Conservation (phyloP, 352 stramenopile genomes). For the Lagenidium sp. region DNA sequence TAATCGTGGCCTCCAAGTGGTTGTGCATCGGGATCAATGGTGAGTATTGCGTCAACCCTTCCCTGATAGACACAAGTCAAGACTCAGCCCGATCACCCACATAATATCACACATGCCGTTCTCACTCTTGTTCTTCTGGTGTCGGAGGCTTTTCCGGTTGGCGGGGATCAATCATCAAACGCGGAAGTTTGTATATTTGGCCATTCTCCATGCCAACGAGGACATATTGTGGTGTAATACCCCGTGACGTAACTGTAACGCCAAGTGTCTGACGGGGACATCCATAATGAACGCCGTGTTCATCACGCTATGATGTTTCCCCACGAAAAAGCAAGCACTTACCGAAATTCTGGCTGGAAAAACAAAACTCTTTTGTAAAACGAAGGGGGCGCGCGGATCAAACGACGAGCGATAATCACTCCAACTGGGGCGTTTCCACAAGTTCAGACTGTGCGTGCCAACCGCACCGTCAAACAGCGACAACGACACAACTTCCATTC, state of each 20-base stretch:
- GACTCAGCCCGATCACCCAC: no score
- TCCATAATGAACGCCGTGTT: neutral
- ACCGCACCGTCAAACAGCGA: constrained; percentile 95
- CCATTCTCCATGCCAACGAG: constrained; percentile 89
- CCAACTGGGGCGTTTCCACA: constrained; percentile 91
- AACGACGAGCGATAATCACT: constrained; percentile 88
- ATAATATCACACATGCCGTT: no score
- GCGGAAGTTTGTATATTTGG: constrained; percentile 91
- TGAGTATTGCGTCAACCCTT: constrained; percentile 84
- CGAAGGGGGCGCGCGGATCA: constrained; percentile 78
- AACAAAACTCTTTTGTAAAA: constrained; percentile 95
- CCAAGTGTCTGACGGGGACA: constrained; percentile 56
- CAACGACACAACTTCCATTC: constrained; percentile 75
- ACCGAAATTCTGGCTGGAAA: constrained; percentile 85
- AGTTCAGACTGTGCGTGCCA: constrained; percentile 91
- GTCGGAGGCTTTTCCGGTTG: constrained; percentile 90
- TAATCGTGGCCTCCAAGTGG: constrained; percentile 79
- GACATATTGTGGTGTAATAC: constrained; percentile 93
- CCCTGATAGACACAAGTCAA: no score
- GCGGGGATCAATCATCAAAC: constrained; percentile 91
- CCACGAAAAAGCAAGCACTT: constrained; percentile 1
- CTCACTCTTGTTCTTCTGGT: constrained; percentile 53
- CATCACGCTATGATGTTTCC: no score
- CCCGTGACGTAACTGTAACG: constrained; percentile 88
- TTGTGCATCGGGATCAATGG: constrained; percentile 87